Conservation (phyloP, 257 asterid genomes). For the Nicotiana sylvestris region DNA sequence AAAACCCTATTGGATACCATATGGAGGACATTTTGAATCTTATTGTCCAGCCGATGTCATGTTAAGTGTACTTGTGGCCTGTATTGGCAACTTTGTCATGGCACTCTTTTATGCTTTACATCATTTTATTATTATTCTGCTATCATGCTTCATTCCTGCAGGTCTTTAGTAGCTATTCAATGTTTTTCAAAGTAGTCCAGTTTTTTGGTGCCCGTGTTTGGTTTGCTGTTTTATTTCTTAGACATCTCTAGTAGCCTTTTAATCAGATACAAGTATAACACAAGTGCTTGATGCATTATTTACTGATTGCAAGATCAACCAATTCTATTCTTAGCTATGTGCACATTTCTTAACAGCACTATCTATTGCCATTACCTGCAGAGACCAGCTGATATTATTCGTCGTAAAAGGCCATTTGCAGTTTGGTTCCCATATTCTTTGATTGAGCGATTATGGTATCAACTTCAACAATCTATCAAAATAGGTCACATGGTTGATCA, state of each 20-base stretch:
- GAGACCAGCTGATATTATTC: constrained; percentile 72
- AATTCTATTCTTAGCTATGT: constrained; percentile 1
- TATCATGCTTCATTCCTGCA: background rate
- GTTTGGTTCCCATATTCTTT: constrained; percentile 92
- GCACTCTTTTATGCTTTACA: background rate
- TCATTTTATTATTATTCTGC: background rate
- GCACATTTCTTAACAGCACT: background rate
- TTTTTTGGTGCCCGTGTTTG: background rate
- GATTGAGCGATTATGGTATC: constrained; percentile 80
- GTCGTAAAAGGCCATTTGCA: constrained; percentile 68
- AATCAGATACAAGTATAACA: background rate
- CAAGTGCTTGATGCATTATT: background rate
- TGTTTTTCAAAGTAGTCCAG: background rate
- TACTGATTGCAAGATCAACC: constrained; percentile 6
- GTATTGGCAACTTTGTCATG: background rate
- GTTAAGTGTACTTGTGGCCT: background rate
- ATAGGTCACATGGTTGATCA: constrained; percentile 77
- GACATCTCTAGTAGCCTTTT: background rate
- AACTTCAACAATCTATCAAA: constrained; percentile 77
- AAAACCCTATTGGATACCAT: background rate
- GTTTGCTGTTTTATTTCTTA: background rate
- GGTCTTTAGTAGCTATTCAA: background rate
- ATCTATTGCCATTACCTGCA: constrained; percentile 36
- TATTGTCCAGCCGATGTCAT: background rate
- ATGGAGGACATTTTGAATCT: background rate